A percentile compares a stretch with the other conserved stretches of the same genome.
These are phyloP conservation scores for sunflower (Helianthus annuus) DNA, from an alignment of 129 eudicot genomes.

Conservation along the genomic window HanXRQr2.0-SUNRISE NC_035439.2:131141161-131141660, in stretches of 20 bases:
- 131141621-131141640: slow-evolving; percentile 81
- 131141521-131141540: slow-evolving; percentile 72
- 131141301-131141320: too few species aligned
- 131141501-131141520: slow-evolving; percentile 69
- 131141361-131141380: slow-evolving; percentile 28
- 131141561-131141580: slow-evolving; percentile 89
- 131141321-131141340: slow-evolving; percentile 3
- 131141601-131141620: slow-evolving; percentile 93
- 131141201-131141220: too few species aligned
- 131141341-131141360: not conserved
- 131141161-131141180: too few species aligned
- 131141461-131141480: slow-evolving; percentile 80
- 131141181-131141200: too few species aligned
- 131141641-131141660: slow-evolving; percentile 58
- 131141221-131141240: too few species aligned
- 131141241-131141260: too few species aligned
- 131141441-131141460: slow-evolving; percentile 69
- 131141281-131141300: too few species aligned
- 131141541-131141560: slow-evolving; percentile 64
- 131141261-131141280: too few species aligned
- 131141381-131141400: slow-evolving; percentile 48
- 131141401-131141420: slow-evolving; percentile 44
- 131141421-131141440: slow-evolving; percentile 96
- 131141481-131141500: slow-evolving; percentile 81
- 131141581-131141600: slow-evolving; percentile 98